Evolutionary conservation across 1,139 yeast genomes (phyloP).

Genomic region (Yamadazyma taylorii): DNA sequence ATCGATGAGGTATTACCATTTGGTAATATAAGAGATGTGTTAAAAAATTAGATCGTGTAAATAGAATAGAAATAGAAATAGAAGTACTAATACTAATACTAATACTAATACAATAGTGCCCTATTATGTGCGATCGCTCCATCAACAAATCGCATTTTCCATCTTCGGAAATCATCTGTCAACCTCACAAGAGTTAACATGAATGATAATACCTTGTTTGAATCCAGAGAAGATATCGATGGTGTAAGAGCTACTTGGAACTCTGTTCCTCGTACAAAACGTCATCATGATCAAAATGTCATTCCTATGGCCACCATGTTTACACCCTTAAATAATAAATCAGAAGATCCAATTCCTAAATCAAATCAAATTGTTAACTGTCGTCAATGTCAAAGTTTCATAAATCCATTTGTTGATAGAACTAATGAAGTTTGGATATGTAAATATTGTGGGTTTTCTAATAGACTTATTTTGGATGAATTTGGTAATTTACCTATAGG

Average conservation of each 20-base stretch:
- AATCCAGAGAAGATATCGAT: conserved; percentile 80
- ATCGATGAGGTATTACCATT: conserved; percentile 82
- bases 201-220: conserved; percentile 43
- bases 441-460: conserved; percentile 57
- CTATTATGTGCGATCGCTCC: too few relatives aligned
- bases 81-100: too few relatives aligned
- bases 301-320: conserved; percentile 66
- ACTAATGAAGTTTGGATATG: conserved; percentile 60
- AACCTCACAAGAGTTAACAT: neutral
- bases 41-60: conserved; percentile 7
- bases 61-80: too few relatives aligned
- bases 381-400: conserved; percentile 57
- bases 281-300: conserved; percentile 57
- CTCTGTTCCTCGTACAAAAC: conserved; percentile 62
- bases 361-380: conserved; percentile 38
- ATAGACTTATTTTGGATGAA: conserved; percentile 35
- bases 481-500: conserved; percentile 15
- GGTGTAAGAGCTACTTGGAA: conserved; percentile 95
- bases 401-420: conserved; percentile 54
- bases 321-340: conserved; percentile 62
- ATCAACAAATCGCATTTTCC: too few relatives aligned
- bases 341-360: conserved; percentile 41
- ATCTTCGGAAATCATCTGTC: too few relatives aligned
- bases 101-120: too few relatives aligned
- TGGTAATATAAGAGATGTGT: conserved; percentile 76